phyloP scores from a whole-genome alignment of 306 rosid genomes.

The Lupinus albus region DNA sequence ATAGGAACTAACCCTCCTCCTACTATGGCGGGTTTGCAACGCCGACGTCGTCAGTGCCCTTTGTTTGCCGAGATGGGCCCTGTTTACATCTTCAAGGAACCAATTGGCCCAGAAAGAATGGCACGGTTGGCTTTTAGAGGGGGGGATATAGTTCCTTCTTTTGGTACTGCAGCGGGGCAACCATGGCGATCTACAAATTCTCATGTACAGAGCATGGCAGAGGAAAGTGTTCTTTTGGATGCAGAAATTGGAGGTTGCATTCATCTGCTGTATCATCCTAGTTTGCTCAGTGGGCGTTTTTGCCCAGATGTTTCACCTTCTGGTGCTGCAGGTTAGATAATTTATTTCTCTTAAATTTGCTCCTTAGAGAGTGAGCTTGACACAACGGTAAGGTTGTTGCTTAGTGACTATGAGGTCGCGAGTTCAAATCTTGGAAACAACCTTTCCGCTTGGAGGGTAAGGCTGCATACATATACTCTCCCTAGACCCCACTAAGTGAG shows the following conservation, averaged over 20 bases:
- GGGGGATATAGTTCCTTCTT: conserved; percentile 88
- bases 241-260: conserved; percentile 86
- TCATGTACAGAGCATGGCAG: conserved; percentile 69
- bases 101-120: conserved; percentile 91
- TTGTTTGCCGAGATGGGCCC: conserved; percentile 99
- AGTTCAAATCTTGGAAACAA: no score
- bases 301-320: conserved; percentile 99
- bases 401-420: no score
- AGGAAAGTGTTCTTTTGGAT: conserved; percentile 84
- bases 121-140: conserved; percentile 90
- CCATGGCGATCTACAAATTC: conserved; percentile 88
- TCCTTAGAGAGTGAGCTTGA: no score
- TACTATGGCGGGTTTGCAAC: conserved; percentile 99
- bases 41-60: conserved; percentile 98
- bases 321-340: conserved; percentile 81
- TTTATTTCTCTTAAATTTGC: no score
- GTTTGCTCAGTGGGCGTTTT: conserved; percentile 90
- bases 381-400: no score
- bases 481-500: no score
- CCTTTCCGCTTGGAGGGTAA: no score
- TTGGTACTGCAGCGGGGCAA: conserved; percentile 90
- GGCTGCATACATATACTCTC: no score
- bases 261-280: conserved; percentile 96
- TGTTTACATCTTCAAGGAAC: conserved; percentile 93
- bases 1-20: conserved; percentile 99